Percentiles rank a stretch among this genome's conserved stretches.
These are phyloP conservation scores for Scutellaria barbata DNA, from an alignment of 257 asterid species.

Conservation along the genomic window DNA sequence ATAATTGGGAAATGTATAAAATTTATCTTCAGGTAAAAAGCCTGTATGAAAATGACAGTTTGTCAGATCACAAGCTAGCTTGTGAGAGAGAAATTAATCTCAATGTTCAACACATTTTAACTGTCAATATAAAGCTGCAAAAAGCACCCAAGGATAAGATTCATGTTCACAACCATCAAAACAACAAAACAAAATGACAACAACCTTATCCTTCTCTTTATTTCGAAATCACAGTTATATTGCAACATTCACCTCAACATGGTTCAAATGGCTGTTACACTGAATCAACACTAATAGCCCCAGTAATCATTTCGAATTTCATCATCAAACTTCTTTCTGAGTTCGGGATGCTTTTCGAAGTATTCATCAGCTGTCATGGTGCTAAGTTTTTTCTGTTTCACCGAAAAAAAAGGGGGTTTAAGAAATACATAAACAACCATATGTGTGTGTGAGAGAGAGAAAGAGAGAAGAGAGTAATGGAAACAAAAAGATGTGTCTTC, in stretches of 20 bases:
- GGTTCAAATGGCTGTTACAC: slow-evolving; percentile 20
- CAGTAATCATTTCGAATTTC: slow-evolving; percentile 67
- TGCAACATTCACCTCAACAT: slow-evolving; percentile 40
- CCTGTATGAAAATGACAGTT: too few species aligned
- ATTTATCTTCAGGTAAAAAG: too few species aligned
- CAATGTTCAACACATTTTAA: slow-evolving; percentile 19
- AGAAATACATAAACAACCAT: slow-evolving; percentile 25
- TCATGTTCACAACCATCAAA: slow-evolving; percentile 36
- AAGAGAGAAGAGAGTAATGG: background rate
- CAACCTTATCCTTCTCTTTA: slow-evolving; percentile 42
- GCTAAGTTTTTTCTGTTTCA: slow-evolving; percentile 69
- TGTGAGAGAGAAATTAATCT: background rate
- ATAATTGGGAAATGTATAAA: too few species aligned
- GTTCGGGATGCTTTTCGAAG: slow-evolving; percentile 90
- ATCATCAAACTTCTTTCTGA: slow-evolving; percentile 72
- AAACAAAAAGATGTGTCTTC: background rate
- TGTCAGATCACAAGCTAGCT: background rate
- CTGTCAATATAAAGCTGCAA: slow-evolving; percentile 24
- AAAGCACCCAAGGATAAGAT: slow-evolving; percentile 26
- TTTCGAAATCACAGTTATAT: slow-evolving; percentile 49
- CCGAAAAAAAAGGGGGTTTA: slow-evolving; percentile 24
- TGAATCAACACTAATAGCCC: slow-evolving; percentile 49
- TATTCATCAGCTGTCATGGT: slow-evolving; percentile 98
- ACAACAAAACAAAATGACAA: slow-evolving; percentile 35
- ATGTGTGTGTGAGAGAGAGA: background rate